A percentile compares a stretch with the other conserved stretches of the same genome.
phyloP scores from a whole-genome alignment of 2,329 filamentous ascomycete genomes.

The Ascochyta clinopodiicola region DNA sequence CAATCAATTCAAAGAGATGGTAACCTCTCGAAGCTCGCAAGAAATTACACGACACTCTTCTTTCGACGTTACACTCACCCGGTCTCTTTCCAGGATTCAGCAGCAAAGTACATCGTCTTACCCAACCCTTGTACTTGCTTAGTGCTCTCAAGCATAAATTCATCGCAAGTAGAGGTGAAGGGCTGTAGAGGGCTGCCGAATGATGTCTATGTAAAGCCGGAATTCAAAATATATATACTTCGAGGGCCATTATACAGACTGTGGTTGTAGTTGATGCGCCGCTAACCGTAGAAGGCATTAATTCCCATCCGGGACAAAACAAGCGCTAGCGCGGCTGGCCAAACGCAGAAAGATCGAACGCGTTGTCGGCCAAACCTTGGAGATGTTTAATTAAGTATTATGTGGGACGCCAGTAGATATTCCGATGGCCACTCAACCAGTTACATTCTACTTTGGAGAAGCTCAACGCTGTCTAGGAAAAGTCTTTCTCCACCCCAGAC shows the following conservation, averaged over 20 bases:
- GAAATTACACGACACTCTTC: too few relatives aligned
- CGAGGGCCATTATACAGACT: too few relatives aligned
- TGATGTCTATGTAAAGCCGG: neutral
- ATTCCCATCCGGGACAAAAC: neutral
- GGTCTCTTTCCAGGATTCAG: too few relatives aligned
- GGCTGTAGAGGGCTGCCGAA: neutral
- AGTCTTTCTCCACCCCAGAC: too few relatives aligned
- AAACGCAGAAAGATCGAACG: neutral
- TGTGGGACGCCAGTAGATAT: neutral
- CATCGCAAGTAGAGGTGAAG: neutral
- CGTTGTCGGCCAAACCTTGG: neutral
- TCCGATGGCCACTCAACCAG: neutral
- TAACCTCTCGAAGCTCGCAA: too few relatives aligned
- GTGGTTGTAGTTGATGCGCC: constrained; percentile 15
- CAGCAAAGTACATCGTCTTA: too few relatives aligned
- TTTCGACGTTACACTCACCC: too few relatives aligned
- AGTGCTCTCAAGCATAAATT: too few relatives aligned
- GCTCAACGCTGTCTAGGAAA: neutral
- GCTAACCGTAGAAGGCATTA: neutral
- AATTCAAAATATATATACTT: neutral
- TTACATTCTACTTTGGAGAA: neutral
- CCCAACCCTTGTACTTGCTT: too few relatives aligned
- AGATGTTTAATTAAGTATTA: neutral
- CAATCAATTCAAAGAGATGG: too few relatives aligned
- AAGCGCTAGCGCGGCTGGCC: neutral